Percentiles rank a stretch among this genome's conserved stretches.
Evolutionary conservation across 257 asterid species (phyloP).

Genomic region (Linaria vulgaris): DNA sequence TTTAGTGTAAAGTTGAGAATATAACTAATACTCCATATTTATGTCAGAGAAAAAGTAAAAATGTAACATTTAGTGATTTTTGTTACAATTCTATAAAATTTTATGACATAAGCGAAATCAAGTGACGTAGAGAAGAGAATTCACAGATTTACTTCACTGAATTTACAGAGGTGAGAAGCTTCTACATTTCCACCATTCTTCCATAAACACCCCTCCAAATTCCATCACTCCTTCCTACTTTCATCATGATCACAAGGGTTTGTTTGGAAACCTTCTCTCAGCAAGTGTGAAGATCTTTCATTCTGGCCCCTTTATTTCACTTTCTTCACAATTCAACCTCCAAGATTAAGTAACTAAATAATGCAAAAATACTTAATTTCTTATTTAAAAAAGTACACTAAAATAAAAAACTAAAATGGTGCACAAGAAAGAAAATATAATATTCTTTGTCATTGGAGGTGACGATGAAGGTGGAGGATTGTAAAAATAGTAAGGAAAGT

Average conservation of each 20-base stretch:
- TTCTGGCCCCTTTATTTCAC: constrained; percentile 47
- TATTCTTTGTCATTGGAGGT: constrained; percentile 26
- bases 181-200: neutral
- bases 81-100: constrained; percentile 24
- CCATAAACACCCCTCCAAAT: constrained; percentile 24
- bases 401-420: constrained; percentile 19
- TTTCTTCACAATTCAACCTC: constrained; percentile 4
- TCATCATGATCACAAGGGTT: constrained; percentile 20
- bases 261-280: constrained; percentile 18
- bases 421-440: constrained; percentile 22
- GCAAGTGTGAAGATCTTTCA: constrained; percentile 40
- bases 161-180: constrained; percentile 21
- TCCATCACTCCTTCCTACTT: constrained; percentile 19
- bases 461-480: constrained; percentile 58
- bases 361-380: constrained; percentile 5
- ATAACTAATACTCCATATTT: constrained; percentile 10
- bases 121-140: constrained; percentile 33
- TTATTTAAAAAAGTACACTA: neutral
- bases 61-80: constrained; percentile 25
- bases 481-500: constrained; percentile 71
- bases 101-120: constrained; percentile 4
- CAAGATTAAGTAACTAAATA: neutral
- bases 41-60: too few relatives aligned
- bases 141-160: constrained; percentile 42
- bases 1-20: neutral